Percentiles rank a stretch among this genome's conserved stretches.
Evolutionary conservation across 257 asterid genomes (phyloP).

Genomic region (Scutellaria barbata): DNA sequence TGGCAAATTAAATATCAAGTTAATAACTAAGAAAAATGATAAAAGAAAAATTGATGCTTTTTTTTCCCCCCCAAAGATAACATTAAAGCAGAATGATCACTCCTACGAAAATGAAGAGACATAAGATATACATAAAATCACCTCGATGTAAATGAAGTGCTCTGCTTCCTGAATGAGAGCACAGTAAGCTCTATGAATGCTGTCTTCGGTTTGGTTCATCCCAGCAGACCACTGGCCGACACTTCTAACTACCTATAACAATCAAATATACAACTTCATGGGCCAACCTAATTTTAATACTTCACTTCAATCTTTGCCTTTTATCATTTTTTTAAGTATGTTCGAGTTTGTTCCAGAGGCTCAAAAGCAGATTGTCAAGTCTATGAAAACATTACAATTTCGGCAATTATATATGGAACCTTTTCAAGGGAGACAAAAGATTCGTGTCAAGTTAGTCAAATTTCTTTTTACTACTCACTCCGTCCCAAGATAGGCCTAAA

Average conservation of each 20-base stretch:
- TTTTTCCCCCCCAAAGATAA: no score
- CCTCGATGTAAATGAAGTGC: slow-evolving; percentile 90
- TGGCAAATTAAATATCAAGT: no score
- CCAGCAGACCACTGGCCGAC: slow-evolving; percentile 99
- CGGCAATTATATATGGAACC: not conserved
- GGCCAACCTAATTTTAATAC: no score
- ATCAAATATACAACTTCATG: slow-evolving; percentile 18
- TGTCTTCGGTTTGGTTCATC: slow-evolving; percentile 89
- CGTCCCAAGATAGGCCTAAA: no score
- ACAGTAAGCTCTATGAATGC: slow-evolving; percentile 94
- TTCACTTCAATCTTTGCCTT: no score
- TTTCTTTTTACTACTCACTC: not conserved
- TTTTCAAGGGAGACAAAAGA: slow-evolving; percentile 9
- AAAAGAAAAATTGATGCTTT: no score
- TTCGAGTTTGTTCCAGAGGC: slow-evolving; percentile 3
- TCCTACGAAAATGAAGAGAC: not conserved
- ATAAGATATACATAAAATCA: slow-evolving; percentile 35
- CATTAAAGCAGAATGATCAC: no score
- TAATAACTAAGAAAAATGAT: no score
- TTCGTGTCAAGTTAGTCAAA: slow-evolving; percentile 12
- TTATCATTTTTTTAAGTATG: slow-evolving; percentile 1
- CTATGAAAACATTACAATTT: not conserved
- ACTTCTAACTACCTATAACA: slow-evolving; percentile 81
- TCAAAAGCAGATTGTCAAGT: not conserved
- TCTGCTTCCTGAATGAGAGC: slow-evolving; percentile 87